Percentiles rank a stretch among this genome's conserved stretches.
phyloP scores from a whole-genome alignment of 345 rosid species.

The Garcia nutans region DNA sequence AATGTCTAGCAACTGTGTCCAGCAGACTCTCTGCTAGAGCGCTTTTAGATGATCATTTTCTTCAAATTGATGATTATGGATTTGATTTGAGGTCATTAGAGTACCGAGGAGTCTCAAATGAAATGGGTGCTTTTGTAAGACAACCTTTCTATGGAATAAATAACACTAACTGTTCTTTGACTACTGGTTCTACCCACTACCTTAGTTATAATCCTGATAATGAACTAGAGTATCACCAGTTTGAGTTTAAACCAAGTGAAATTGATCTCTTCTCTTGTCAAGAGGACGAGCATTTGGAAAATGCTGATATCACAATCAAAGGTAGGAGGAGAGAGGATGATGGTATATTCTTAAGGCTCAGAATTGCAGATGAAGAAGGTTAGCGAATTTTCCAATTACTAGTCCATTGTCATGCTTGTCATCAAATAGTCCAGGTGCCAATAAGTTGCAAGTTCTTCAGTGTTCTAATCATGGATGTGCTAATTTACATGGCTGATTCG shows the following conservation, averaged over 20 bases:
- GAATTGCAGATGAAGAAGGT: slow-evolving; percentile 85
- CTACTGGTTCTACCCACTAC: slow-evolving; percentile 12
- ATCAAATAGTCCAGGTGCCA: slow-evolving; percentile 33
- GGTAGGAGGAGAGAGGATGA: slow-evolving; percentile 70
- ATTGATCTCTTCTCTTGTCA: slow-evolving; percentile 69
- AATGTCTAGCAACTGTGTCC: slow-evolving; percentile 79
- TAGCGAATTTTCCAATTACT: slow-evolving; percentile 15
- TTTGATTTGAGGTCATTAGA: slow-evolving; percentile 48
- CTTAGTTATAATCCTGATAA: slow-evolving; percentile 17
- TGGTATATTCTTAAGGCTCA: slow-evolving; percentile 63
- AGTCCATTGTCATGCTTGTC: slow-evolving; percentile 23
- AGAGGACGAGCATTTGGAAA: slow-evolving; percentile 52
- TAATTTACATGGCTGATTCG: slow-evolving; percentile 73
- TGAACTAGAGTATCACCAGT: slow-evolving; percentile 51
- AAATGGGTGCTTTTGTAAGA: slow-evolving; percentile 39
- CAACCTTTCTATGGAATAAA: slow-evolving; percentile 43
- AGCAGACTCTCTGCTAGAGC: slow-evolving; percentile 79
- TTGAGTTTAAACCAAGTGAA: slow-evolving; percentile 49
- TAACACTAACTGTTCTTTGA: slow-evolving; percentile 30
- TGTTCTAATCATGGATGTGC: slow-evolving; percentile 49
- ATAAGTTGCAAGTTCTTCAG: slow-evolving; percentile 50
- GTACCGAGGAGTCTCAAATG: slow-evolving; percentile 40
- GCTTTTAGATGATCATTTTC: slow-evolving; percentile 79
- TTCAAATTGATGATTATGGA: slow-evolving; percentile 54
- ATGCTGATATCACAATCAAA: slow-evolving; percentile 62